Conservation (phyloP, 306 rosid species). For the Acacia crassicarpa region DNA sequence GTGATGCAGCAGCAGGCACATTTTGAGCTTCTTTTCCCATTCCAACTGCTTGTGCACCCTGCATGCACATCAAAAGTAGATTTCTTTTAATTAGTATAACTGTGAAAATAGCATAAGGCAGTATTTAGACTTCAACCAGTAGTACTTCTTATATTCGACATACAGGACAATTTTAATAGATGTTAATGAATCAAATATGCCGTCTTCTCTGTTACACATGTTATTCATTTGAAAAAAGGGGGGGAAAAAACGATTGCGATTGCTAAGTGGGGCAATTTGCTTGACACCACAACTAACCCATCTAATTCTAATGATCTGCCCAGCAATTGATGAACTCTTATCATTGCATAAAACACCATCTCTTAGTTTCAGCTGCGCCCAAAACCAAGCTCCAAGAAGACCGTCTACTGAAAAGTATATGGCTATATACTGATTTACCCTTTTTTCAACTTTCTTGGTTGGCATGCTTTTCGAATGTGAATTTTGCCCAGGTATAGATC, state of each 20-base stretch:
- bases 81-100: neutral
- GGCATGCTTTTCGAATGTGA: neutral
- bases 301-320: neutral
- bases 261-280: neutral
- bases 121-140: neutral
- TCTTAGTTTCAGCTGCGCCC: neutral
- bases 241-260: neutral
- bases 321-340: neutral
- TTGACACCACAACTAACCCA: neutral
- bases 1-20: constrained; percentile 68
- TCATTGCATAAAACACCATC: neutral
- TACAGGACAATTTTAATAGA: neutral
- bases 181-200: neutral
- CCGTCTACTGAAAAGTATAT: neutral
- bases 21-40: constrained; percentile 95
- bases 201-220: neutral
- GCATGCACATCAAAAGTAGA: constrained; percentile 20
- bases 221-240: neutral
- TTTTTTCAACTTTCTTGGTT: neutral
- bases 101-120: neutral
- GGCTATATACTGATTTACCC: neutral
- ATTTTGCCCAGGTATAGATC: neutral
- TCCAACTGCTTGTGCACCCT: constrained; percentile 98
- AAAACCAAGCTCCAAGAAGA: neutral
- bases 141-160: neutral